These are phyloP conservation scores for Urostyla sp. DNA, from an alignment of 73 alveolate species.

Conservation along the genomic window DNA sequence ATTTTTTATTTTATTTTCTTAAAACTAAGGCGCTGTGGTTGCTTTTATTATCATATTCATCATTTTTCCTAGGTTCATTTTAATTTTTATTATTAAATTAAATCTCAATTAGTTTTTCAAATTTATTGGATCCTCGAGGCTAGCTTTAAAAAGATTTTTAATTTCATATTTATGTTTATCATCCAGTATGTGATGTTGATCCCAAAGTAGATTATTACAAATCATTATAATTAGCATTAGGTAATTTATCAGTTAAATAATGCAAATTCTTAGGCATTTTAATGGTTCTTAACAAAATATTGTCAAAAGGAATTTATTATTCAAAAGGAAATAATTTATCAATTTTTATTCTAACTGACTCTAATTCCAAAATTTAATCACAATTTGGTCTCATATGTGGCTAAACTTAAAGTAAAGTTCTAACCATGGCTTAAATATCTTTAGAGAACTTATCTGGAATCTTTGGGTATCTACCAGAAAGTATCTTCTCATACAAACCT, in stretches of 20 bases:
- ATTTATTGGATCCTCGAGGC: too few relatives aligned
- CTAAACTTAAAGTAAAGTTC: conserved; percentile 59
- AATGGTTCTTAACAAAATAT: conserved; percentile 42
- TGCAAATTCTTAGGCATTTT: conserved; percentile 53
- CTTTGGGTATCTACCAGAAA: conserved; percentile 74
- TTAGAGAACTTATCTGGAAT: conserved; percentile 68
- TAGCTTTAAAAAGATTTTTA: neutral
- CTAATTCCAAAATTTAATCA: conserved; percentile 66
- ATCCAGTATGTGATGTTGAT: neutral
- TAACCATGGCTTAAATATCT: conserved; percentile 61
- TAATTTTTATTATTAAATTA: neutral
- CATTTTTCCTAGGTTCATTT: neutral
- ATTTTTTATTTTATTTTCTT: conserved; percentile 12
- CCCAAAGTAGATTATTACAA: conserved; percentile 2
- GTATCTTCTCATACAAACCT: conserved; percentile 77
- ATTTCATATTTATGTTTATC: neutral
- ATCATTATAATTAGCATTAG: conserved; percentile 42
- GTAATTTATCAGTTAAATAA: conserved; percentile 44
- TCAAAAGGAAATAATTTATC: conserved; percentile 21
- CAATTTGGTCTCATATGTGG: conserved; percentile 82
- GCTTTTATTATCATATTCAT: neutral
- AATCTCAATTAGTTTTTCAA: neutral
- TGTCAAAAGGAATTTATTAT: conserved; percentile 9
- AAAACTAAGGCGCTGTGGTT: too few relatives aligned
- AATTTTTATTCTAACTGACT: conserved; percentile 53